phyloP scores from a whole-genome alignment of 805 yeast genomes.

The Yamadazyma akitaensis region DNA sequence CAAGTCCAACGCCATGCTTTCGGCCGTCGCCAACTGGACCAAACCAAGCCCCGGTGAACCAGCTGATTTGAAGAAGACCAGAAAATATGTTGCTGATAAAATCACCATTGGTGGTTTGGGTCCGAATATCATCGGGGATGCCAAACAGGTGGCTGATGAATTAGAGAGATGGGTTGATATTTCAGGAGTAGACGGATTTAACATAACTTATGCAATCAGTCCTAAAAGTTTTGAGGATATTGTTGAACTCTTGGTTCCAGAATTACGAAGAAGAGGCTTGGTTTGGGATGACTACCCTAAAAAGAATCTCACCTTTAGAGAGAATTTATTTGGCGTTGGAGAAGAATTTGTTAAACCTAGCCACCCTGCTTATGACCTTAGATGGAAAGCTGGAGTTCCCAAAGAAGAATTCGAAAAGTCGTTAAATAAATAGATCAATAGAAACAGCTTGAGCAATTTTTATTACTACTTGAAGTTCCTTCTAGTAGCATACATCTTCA shows the following conservation, averaged over 20 bases:
- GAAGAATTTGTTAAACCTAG: conserved; percentile 14
- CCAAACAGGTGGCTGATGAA: conserved; percentile 37
- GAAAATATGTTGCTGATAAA: conserved; percentile 25
- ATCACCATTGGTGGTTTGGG: conserved; percentile 29
- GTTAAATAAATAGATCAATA: neutral
- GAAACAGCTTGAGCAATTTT: neutral
- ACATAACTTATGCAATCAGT: conserved; percentile 34
- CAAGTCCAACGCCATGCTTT: conserved; percentile 30
- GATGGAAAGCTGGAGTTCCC: conserved; percentile 22
- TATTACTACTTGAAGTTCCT: neutral
- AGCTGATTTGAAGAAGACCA: conserved; percentile 18
- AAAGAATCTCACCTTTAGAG: conserved; percentile 33
- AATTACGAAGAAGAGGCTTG: conserved; percentile 31
- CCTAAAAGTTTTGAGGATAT: conserved; percentile 37
- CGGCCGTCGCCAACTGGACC: conserved; percentile 32
- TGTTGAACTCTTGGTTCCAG: conserved; percentile 36
- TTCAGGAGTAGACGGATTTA: conserved; percentile 44
- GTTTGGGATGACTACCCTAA: conserved; percentile 37
- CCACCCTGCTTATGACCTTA: conserved; percentile 21
- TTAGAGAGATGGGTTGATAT: conserved; percentile 36
- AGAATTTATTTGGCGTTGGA: conserved; percentile 29
- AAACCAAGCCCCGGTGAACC: conserved; percentile 27
- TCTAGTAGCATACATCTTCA: too few relatives aligned
- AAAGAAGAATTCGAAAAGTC: conserved; percentile 25
- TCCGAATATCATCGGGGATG: conserved; percentile 32